Evolutionary conservation across 805 yeast species (phyloP).

Genomic region (Wickerhamiella occidentalis): DNA sequence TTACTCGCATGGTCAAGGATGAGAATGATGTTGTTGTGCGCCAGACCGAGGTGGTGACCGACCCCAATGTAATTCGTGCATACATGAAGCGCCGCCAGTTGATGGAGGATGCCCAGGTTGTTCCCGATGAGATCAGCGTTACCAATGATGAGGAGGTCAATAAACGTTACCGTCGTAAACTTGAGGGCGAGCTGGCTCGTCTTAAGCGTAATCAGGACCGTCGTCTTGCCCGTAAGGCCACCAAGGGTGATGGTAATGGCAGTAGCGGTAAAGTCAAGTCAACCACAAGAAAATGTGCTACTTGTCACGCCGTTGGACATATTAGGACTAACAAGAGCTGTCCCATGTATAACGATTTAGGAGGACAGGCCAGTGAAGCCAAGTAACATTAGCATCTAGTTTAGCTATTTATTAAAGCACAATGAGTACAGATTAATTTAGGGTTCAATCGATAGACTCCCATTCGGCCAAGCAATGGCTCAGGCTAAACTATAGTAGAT

Average conservation of each 20-base stretch:
- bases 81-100: conserved; percentile 61
- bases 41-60: conserved; percentile 62
- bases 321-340: conserved; percentile 85
- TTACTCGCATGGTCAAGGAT: conserved; percentile 71
- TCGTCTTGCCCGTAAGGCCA: conserved; percentile 44
- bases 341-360: conserved; percentile 61
- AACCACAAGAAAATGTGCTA: conserved; percentile 74
- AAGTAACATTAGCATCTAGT: too few species aligned
- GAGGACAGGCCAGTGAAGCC: conserved; percentile 14
- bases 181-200: conserved; percentile 75
- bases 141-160: conserved; percentile 79
- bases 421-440: too few species aligned
- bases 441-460: too few species aligned
- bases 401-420: neutral
- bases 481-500: too few species aligned
- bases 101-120: conserved; percentile 51
- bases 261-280: conserved; percentile 55
- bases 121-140: conserved; percentile 59
- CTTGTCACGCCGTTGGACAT: conserved; percentile 93
- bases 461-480: too few species aligned
- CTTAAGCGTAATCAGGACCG: conserved; percentile 65
- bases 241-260: conserved; percentile 45
- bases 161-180: conserved; percentile 56
- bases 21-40: conserved; percentile 78
- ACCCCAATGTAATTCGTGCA: conserved; percentile 77